phyloP scores from a whole-genome alignment of 257 asterid species.

The Marsdenia floribunda region DNA sequence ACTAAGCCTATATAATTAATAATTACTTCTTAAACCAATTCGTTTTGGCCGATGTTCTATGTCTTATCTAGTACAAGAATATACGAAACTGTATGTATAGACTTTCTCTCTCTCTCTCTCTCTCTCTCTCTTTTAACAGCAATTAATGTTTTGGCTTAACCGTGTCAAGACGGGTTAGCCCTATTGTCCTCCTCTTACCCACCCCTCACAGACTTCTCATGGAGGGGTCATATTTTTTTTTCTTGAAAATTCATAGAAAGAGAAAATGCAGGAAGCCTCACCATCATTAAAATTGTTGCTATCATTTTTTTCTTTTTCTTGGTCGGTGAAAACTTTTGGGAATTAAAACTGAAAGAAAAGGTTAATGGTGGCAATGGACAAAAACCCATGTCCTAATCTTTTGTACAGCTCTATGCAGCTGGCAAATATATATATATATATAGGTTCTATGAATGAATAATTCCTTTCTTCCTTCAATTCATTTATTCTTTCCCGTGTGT shows the following conservation, averaged over 20 bases:
- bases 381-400: constrained; percentile 7
- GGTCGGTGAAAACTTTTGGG: constrained; percentile 1
- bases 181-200: neutral
- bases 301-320: neutral
- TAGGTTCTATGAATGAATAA: too few species aligned
- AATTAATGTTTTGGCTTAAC: constrained; percentile 1
- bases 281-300: neutral
- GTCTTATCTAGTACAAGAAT: constrained; percentile 19
- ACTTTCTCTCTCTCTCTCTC: neutral
- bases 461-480: too few species aligned
- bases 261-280: too few species aligned
- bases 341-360: neutral
- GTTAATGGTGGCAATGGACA: neutral
- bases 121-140: neutral
- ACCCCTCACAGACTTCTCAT: too few species aligned
- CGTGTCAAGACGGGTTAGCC: neutral
- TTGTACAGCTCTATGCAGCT: neutral
- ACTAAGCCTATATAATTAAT: neutral
- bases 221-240: too few species aligned
- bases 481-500: too few species aligned
- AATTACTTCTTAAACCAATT: constrained; percentile 11
- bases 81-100: constrained; percentile 9
- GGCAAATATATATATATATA: neutral
- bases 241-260: too few species aligned
- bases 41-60: constrained; percentile 18